Evolutionary conservation across 306 rosid genomes (phyloP), one percentile per base, ranked within the genome.

Genomic region (Cucumis hystrix): DNA sequence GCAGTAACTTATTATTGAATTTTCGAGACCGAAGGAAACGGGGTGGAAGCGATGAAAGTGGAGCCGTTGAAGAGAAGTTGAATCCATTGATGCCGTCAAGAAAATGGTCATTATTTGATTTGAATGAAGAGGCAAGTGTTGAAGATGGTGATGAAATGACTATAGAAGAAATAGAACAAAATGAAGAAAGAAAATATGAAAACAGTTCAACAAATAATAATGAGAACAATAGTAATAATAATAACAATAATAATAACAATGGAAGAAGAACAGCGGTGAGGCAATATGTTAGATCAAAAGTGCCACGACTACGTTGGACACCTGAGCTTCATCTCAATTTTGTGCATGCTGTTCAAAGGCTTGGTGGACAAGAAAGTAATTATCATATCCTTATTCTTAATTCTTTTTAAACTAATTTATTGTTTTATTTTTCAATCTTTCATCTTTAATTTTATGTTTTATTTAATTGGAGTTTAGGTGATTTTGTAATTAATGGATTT

Each of bases 321-420:
- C 62, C 61, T 6, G 77, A 73, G 43, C 62, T 73, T n/a, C 77
- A 73, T 51, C 77, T 73, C 77, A 73, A 73, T 33, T 73, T 73
- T 73, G 77, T 73, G 47, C 62, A 73, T 73, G 77, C 77, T 18
- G 77, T 73, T 20, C 16, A 73, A 28, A 73, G 47, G 18, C 77
- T 73, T 30, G 77, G 77, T 54, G 77, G 77, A 25, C 77, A 73
- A 73, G 77, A 73, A 10, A 73, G 77, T 73, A 73, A 54, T 73
- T 18, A 25, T 30, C 37, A 3, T 33, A 2, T 11, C 73, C 51
- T 41, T 41, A 39, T 8, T 67, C 8, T 7, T 12, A 33, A 33
- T 41, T 8, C 57, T 16, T 41, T 41, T 37, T n/a, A 0, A 66
- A 66, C 41, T 35, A 4, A 25, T 6, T 9, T 5, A 10, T 47